Conservation (phyloP, 2,329 filamentous ascomycete species). For the Tetracladium maxilliforme region DNA sequence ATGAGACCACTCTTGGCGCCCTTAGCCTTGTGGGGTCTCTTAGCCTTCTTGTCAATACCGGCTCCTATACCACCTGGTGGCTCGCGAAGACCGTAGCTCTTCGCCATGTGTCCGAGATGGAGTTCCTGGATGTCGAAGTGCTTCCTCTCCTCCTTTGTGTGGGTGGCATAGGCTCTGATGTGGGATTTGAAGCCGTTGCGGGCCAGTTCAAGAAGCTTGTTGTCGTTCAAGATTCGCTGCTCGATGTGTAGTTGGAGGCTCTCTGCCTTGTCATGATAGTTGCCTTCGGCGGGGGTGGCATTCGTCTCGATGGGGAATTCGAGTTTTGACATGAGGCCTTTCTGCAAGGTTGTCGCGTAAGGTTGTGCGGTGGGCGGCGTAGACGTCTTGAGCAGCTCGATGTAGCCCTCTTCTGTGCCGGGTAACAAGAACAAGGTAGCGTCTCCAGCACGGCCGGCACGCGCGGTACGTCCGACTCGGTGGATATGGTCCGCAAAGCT, state of each 20-base stretch:
- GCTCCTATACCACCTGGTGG: constrained; percentile 66
- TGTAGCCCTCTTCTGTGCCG: constrained; percentile 83
- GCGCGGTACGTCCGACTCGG: constrained; percentile 84
- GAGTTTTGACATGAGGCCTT: no score
- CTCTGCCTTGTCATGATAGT: constrained; percentile 54
- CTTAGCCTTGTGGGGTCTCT: constrained; percentile 11
- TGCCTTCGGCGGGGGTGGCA: constrained; percentile 26
- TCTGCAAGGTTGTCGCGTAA: constrained; percentile 40
- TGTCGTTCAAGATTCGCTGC: constrained; percentile 47
- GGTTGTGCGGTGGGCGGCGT: constrained; percentile 31
- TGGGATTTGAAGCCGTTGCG: constrained; percentile 82
- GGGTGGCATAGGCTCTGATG: constrained; percentile 87
- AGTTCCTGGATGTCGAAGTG: constrained; percentile 88
- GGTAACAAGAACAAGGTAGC: constrained; percentile 84
- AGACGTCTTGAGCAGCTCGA: constrained; percentile 48
- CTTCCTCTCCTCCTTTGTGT: constrained; percentile 67
- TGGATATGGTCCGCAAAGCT: constrained; percentile 88
- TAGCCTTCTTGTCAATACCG: constrained; percentile 24
- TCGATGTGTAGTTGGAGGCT: constrained; percentile 53
- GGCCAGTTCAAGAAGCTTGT: constrained; percentile 63
- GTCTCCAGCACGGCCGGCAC: constrained; percentile 77
- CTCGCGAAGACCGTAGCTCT: constrained; percentile 83
- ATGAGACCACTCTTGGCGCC: constrained; percentile 4
- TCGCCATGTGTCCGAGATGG: constrained; percentile 85
- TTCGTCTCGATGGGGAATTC: no score